Percentiles rank a stretch among this genome's conserved stretches.
These are phyloP conservation scores for Populus davidiana DNA, from an alignment of 345 rosid genomes.

Conservation along the genomic window DNA sequence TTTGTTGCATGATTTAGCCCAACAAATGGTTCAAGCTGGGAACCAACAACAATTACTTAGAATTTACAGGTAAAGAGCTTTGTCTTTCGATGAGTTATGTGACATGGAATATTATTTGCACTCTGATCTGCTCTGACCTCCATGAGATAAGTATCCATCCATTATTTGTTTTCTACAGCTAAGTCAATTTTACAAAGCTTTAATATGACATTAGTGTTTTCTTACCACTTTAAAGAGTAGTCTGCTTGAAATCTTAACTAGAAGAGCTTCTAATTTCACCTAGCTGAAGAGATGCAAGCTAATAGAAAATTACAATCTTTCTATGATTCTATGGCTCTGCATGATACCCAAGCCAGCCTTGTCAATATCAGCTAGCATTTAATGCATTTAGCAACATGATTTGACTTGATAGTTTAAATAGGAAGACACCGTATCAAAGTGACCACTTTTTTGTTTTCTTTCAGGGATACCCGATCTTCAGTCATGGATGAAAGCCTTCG, in stretches of 20 bases:
- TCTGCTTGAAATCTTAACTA: background rate
- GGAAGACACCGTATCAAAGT: background rate
- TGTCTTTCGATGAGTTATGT: background rate
- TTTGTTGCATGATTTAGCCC: constrained; percentile 83
- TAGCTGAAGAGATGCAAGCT: background rate
- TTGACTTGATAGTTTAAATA: background rate
- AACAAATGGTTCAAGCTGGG: constrained; percentile 93
- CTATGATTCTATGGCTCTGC: background rate
- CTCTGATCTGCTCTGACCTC: background rate
- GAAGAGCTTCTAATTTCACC: too few relatives aligned
- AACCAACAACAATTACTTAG: constrained; percentile 68
- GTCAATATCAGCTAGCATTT: background rate
- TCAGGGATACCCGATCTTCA: constrained; percentile 79
- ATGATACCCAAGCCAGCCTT: background rate
- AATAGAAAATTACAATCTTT: background rate
- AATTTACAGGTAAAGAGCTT: constrained; percentile 60
- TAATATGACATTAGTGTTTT: background rate
- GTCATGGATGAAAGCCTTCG: constrained; percentile 83
- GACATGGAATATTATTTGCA: background rate
- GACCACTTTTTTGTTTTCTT: constrained; percentile 13
- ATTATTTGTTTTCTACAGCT: background rate
- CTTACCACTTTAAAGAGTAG: background rate
- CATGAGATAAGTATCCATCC: background rate
- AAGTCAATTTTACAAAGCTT: background rate
- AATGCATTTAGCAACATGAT: background rate